Conservation (phyloP, 2,329 filamentous ascomycete species). For the Aureobasidium sp. region DNA sequence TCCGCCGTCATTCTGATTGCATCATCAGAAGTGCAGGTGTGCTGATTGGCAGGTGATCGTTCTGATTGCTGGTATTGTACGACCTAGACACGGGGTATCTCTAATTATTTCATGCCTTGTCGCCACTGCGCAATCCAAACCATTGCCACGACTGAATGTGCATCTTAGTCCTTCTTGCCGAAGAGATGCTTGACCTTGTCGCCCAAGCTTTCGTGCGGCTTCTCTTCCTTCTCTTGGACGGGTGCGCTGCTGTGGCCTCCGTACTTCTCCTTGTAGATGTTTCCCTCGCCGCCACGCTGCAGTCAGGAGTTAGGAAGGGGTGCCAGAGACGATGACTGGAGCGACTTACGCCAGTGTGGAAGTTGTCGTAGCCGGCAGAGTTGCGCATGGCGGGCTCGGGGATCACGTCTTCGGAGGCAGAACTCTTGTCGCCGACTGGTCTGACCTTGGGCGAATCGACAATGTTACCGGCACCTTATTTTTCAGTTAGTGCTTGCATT, state of each 20-base stretch:
- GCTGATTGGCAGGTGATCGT: background rate
- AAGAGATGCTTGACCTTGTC: slow-evolving; percentile 41
- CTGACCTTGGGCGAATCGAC: slow-evolving; percentile 30
- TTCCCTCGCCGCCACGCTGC: slow-evolving; percentile 40
- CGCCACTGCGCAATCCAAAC: background rate
- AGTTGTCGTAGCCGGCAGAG: slow-evolving; percentile 34
- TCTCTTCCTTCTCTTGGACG: slow-evolving; percentile 24
- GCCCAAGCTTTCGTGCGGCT: slow-evolving; percentile 26
- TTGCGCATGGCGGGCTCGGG: slow-evolving; percentile 37
- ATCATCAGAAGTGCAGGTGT: background rate
- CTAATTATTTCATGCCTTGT: slow-evolving; percentile 10
- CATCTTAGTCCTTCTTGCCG: slow-evolving; percentile 16
- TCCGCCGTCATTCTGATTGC: background rate
- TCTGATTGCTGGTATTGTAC: background rate
- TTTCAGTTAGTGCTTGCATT: background rate
- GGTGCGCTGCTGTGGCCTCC: slow-evolving; percentile 34
- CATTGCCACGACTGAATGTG: background rate
- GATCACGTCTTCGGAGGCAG: slow-evolving; percentile 34
- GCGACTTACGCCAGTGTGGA: slow-evolving; percentile 39
- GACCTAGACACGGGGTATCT: slow-evolving; percentile 7
- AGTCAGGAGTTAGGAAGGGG: background rate
- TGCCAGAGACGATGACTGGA: background rate
- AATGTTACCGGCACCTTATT: slow-evolving; percentile 36
- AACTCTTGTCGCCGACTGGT: slow-evolving; percentile 20
- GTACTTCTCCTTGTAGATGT: slow-evolving; percentile 43